Percentiles rank a stretch among this genome's conserved stretches.
These are phyloP conservation scores for Pythium pectinolyticum DNA, from an alignment of 352 stramenopile genomes.

Conservation along the genomic window DNA sequence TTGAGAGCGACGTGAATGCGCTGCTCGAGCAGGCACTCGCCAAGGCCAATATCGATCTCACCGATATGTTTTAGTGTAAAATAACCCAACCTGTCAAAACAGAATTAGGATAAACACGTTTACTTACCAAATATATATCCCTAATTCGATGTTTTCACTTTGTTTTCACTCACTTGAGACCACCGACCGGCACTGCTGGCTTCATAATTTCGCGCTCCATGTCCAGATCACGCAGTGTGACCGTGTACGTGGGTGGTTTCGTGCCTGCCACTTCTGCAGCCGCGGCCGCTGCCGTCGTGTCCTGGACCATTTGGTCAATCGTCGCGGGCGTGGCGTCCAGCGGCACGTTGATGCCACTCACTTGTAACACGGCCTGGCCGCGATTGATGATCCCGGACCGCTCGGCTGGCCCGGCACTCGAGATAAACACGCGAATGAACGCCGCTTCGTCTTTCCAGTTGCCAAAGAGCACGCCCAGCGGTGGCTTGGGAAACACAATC, in stretches of 20 bases:
- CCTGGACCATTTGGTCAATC: constrained; percentile 73
- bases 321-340: constrained; percentile 48
- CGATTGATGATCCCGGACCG: constrained; percentile 57
- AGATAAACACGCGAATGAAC: constrained; percentile 82
- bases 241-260: constrained; percentile 37
- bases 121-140: no score
- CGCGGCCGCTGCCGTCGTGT: constrained; percentile 28
- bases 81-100: neutral
- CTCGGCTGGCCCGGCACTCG: constrained; percentile 68
- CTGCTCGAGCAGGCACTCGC: constrained; percentile 50
- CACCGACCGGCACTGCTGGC: no score
- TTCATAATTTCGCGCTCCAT: constrained; percentile 81
- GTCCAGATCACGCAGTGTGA: constrained; percentile 80
- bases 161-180: no score
- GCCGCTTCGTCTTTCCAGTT: constrained; percentile 80
- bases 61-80: constrained; percentile 20
- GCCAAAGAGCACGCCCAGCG: constrained; percentile 80
- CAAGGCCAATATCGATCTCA: constrained; percentile 51
- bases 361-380: constrained; percentile 72
- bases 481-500: constrained; percentile 61
- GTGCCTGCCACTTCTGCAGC: no score
- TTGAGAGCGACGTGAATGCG: constrained; percentile 42
- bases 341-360: constrained; percentile 69
- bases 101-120: neutral
- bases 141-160: no score